Percentiles rank a stretch among this genome's conserved stretches.
Evolutionary conservation across 805 yeast genomes (phyloP).

Genomic region (Saturnispora ahearnii): DNA sequence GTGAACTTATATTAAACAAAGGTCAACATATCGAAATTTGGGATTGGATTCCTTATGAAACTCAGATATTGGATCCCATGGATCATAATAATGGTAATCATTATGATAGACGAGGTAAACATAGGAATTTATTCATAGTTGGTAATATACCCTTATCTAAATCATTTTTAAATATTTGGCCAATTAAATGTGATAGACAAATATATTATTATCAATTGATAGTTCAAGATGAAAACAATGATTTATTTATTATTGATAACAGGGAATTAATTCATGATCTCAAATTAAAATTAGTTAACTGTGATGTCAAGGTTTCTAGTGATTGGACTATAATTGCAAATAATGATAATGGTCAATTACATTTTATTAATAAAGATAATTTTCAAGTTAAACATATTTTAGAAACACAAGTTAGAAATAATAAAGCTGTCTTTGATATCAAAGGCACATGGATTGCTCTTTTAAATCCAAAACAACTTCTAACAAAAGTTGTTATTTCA

Average conservation of each 20-base stretch:
- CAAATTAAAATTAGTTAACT: not conserved
- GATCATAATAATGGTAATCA: not conserved
- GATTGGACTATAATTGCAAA: constrained; percentile 15
- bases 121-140: not conserved
- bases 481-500: constrained; percentile 39
- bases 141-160: not conserved
- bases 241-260: not conserved
- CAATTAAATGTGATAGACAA: not conserved
- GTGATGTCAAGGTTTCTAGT: not conserved
- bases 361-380: constrained; percentile 7
- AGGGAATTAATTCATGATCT: not conserved
- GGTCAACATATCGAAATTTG: constrained; percentile 29
- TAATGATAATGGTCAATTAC: constrained; percentile 15
- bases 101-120: not conserved
- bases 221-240: not conserved
- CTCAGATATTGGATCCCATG: not conserved
- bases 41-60: constrained; percentile 29
- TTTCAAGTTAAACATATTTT: not conserved
- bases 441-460: constrained; percentile 40
- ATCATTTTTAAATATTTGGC: not conserved
- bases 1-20: constrained; percentile 29
- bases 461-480: constrained; percentile 15
- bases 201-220: constrained; percentile 1
- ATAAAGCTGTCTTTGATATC: constrained; percentile 38
- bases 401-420: constrained; percentile 23